Evolutionary conservation across 768 basidiomycete genomes (phyloP).

Genomic region (Auricularia cornea): DNA sequence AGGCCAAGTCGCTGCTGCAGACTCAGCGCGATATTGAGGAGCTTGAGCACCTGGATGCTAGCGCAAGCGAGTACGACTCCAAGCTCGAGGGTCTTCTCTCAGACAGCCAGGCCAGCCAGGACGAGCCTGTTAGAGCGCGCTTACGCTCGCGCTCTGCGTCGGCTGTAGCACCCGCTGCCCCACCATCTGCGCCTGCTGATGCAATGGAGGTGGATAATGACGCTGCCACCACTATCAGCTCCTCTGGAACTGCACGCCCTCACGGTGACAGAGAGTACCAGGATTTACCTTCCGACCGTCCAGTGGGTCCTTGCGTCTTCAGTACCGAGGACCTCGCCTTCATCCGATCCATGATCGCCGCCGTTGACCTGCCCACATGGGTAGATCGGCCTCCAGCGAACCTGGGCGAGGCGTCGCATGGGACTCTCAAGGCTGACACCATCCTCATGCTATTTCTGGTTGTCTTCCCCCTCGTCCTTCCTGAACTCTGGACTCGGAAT

Average conservation of each 20-base stretch:
- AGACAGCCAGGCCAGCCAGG: neutral
- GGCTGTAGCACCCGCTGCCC: too few species aligned
- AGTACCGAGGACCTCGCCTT: neutral
- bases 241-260: too few species aligned
- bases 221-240: too few species aligned
- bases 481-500: slow-evolving; percentile 19
- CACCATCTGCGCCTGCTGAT: too few species aligned
- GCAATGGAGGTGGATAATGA: neutral
- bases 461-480: slow-evolving; percentile 24
- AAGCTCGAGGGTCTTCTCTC: neutral
- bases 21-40: too few species aligned
- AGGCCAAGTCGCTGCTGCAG: neutral
- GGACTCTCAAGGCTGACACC: neutral
- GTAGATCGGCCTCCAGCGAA: neutral
- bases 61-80: neutral
- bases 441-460: slow-evolving; percentile 18
- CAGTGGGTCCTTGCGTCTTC: neutral
- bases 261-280: too few species aligned
- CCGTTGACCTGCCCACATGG: slow-evolving; percentile 1
- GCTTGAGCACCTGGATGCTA: neutral
- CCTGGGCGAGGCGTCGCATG: neutral
- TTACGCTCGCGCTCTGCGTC: too few species aligned
- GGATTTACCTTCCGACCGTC: neutral
- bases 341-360: slow-evolving; percentile 13
- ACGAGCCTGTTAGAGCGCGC: neutral